phyloP scores from a whole-genome alignment of 805 yeast species.

The Kregervanrija fluxuum region DNA sequence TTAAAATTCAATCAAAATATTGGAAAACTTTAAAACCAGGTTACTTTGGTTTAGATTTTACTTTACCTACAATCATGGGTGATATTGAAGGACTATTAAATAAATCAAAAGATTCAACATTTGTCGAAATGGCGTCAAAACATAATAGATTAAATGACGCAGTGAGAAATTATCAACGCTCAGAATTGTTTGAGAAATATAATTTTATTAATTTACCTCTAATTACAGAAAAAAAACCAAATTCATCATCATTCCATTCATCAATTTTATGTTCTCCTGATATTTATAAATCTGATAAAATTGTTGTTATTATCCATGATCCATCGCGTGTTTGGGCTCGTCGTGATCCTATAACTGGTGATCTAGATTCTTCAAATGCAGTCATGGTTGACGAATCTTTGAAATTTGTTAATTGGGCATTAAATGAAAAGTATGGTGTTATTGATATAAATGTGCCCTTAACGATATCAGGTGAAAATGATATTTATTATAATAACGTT shows the following conservation, averaged over 20 bases:
- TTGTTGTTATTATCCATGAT: constrained; percentile 75
- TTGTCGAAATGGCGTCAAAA: constrained; percentile 31
- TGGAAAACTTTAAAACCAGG: constrained; percentile 86
- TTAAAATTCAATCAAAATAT: constrained; percentile 70
- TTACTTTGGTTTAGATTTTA: constrained; percentile 28
- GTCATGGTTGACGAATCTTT: constrained; percentile 70
- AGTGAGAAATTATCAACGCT: constrained; percentile 63
- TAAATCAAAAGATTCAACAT: constrained; percentile 33
- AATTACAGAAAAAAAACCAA: constrained; percentile 31
- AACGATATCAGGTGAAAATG: constrained; percentile 36
- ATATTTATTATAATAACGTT: constrained; percentile 50
- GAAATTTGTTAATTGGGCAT: constrained; percentile 64
- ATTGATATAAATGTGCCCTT: constrained; percentile 81
- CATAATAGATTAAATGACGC: constrained; percentile 60
- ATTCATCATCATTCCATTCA: constrained; percentile 43
- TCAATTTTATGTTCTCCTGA: constrained; percentile 67
- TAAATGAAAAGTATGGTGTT: constrained; percentile 55
- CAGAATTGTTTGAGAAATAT: constrained; percentile 44
- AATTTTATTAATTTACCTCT: constrained; percentile 67
- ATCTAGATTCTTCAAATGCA: constrained; percentile 64
- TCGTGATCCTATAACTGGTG: constrained; percentile 71
- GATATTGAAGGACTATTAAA: constrained; percentile 30
- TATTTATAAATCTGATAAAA: constrained; percentile 53
- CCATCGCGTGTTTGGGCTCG: constrained; percentile 92
- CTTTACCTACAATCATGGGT: constrained; percentile 24